Base-by-base conservation (phyloP, 192 early-diverging fungal species). In the Coemansia furcata region DNA sequence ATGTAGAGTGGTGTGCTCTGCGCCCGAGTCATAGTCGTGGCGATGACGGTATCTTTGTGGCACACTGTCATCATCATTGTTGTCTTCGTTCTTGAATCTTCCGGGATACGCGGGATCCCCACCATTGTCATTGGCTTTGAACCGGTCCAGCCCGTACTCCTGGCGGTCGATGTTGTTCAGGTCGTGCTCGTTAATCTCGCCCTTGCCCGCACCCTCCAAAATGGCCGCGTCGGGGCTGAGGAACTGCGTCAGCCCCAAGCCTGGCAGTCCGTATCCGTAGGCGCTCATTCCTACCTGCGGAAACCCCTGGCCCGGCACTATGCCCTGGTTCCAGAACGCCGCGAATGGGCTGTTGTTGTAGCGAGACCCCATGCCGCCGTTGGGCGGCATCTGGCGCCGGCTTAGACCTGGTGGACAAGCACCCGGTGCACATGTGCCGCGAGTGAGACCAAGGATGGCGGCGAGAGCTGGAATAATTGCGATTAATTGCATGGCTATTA, bases 231-330 rank as follows among this genome's bases (percentile, higher is more conserved):
- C 79, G 26, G 74, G 73, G 44, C 11, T 67, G 15, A 76, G 42
- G 46, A 64, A 76, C 33, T 55, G 63, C 21, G 38, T 36, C 37
- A 82, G 58, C 1, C 79, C 79, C 29, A 69, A 37, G 4, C 71
- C 79, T 0, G 79, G 79, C 60, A 82, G 47, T 35, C 65, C 74
- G 40, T 76, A 82, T 6, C 79, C 79, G 17, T 82, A 82, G 19
- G 79, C 66, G 44, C 79, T 82, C 79, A 82, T 82, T 0, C 79
- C 79, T 7, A 82, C 62, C 52, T 82, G 79, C 1, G 79, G 74
- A 15, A 82, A 73, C 0, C 79, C 79, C 30, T 76, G 74, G 8
- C 79, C 79, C 0, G 79, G 79, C 9, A 76, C 71, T 42, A 82
- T n/a, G 3, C 79, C 79, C 29, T 82, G 74, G 71, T 70, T 68